Evolutionary conservation across 148 eudicot species (phyloP), one percentile per base, ranked within the genome.

Genomic region (Fallopia convolvulus): DNA sequence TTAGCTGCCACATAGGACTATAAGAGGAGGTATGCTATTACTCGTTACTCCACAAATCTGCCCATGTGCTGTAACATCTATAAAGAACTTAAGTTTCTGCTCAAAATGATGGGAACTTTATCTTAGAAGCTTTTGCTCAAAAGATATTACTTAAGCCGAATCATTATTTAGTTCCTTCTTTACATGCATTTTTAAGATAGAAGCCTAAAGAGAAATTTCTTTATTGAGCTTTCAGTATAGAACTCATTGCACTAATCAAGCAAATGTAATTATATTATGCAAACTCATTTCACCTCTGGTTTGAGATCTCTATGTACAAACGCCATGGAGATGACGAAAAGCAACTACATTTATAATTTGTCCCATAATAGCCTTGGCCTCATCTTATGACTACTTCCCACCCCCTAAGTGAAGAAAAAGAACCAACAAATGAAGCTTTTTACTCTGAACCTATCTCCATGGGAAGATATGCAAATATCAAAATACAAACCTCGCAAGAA

Each of bases 271-370:
- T 66, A 66, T 36, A 66, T 26, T 26, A 12, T 30, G 13, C 14
- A 70, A 70, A 72, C 42, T 72, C 10, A 21, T 3, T 11, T 74
- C 72, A 89, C 91, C 91, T 89, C 90, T 42, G 93, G 93, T 86
- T 89, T 89, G 32, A 89, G 85, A 80, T 89, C 93, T n/a, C 91
- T 89, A 78, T 89, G 93, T 58, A 88, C 91, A n/a, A 71, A 89
- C 93, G 32, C 93, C 93, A 74, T 89, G 93, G 72, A 89, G 86
- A 86, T 89, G 93, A 68, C 84, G 84, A 72, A 78, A 89, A 6
- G 90, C 84, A 23, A 83, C 88, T 17, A 83, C 81, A 42, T 80
- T 85, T n/a, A 90, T 56, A 74, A 90, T 88, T 42, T 90, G 93
- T 21, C 81, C 82, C 83, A 88, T 83, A 36, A 90, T 81, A 56